phyloP scores from a whole-genome alignment of 2,329 filamentous ascomycete species.

The Verticillium longisporum region DNA sequence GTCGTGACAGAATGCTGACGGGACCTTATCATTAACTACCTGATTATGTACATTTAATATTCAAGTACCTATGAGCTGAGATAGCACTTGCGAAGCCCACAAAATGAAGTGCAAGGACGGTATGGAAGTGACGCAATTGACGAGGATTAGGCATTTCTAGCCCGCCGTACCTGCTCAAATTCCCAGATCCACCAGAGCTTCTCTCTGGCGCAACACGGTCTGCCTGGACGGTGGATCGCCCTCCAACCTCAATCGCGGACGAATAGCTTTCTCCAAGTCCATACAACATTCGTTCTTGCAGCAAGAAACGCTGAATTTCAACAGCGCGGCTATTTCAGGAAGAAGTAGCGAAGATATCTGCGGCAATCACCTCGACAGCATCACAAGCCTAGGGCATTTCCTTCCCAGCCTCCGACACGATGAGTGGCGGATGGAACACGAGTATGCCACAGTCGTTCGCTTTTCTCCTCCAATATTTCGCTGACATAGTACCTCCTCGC shows the following conservation, averaged over 20 bases:
- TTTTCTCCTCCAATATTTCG: constrained; percentile 10
- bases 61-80: too few relatives aligned
- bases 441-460: constrained; percentile 42
- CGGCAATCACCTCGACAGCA: background rate
- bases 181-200: constrained; percentile 7
- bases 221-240: background rate
- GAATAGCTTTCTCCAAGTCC: background rate
- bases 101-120: background rate
- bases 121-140: background rate
- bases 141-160: background rate
- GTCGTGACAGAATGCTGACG: too few relatives aligned
- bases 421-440: constrained; percentile 91
- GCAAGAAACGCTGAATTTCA: too few relatives aligned
- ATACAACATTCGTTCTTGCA: too few relatives aligned
- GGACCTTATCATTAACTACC: too few relatives aligned
- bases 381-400: background rate
- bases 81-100: too few relatives aligned
- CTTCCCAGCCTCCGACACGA: constrained; percentile 23
- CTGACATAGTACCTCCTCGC: constrained; percentile 6
- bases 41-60: too few relatives aligned
- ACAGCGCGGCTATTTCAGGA: too few relatives aligned
- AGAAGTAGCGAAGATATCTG: background rate
- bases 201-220: constrained; percentile 1
- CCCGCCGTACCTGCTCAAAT: background rate
- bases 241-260: background rate